A percentile compares a stretch with the other conserved stretches of the same genome.
phyloP scores from a whole-genome alignment of 1,284 basidiomycete species.

The Cutaneotrichosporon cutaneum region DNA sequence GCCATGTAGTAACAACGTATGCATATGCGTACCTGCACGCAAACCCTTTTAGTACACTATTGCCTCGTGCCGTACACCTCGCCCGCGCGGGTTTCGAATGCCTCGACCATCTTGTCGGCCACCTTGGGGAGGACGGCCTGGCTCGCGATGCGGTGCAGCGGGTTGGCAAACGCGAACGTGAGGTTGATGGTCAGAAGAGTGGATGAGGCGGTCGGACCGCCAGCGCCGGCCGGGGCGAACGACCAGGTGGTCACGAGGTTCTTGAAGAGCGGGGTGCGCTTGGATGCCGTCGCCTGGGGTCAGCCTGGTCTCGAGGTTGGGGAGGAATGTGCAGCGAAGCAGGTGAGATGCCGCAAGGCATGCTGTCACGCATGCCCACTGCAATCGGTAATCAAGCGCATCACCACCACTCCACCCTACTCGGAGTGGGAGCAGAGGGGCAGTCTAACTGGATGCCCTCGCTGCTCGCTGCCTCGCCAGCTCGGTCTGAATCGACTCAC shows the following conservation, averaged over 20 bases:
- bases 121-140: constrained; percentile 81
- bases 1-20: not conserved
- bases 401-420: not conserved
- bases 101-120: constrained; percentile 82
- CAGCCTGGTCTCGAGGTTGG: not conserved
- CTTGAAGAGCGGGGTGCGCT: constrained; percentile 81
- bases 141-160: constrained; percentile 77
- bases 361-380: not conserved
- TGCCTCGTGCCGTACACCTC: constrained; percentile 60
- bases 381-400: not conserved
- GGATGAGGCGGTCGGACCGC: not conserved
- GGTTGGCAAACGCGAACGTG: constrained; percentile 81
- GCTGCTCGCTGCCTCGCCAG: not conserved
- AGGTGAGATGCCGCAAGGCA: too few species aligned
- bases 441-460: too few species aligned
- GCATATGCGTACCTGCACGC: constrained; percentile 3
- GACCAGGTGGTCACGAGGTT: constrained; percentile 71
- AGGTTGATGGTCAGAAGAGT: constrained; percentile 79
- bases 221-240: constrained; percentile 10
- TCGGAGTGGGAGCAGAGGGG: too few species aligned
- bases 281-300: constrained; percentile 65
- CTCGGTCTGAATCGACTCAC: constrained; percentile 57
- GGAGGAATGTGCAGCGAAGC: not conserved
- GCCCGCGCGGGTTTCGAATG: constrained; percentile 80
- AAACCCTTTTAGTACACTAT: not conserved